Base-by-base conservation (phyloP, 73 alveolate species). In the Blepharisma stoltei region DNA sequence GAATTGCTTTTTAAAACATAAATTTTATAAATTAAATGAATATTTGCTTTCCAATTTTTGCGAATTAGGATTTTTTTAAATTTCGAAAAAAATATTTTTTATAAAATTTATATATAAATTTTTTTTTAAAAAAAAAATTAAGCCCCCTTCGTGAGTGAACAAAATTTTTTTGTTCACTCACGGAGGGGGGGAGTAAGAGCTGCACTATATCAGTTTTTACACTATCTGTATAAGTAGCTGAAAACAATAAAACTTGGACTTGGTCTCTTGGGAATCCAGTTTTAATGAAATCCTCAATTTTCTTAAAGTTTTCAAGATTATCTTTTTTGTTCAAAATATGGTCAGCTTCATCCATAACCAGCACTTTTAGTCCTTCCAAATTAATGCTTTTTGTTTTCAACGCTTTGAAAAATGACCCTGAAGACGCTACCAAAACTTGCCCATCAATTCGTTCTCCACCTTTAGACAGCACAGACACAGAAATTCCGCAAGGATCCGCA, bases 341-440 rank as follows among this genome's bases (percentile, higher is more conserved):
- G 60, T 91, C 97, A 41, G 95, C 97, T 83, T 91, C 97, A 67
- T 89, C 96, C 70, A 91, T 77, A 14, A 86, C 92, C 21, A 91
- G 54, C 50, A 75, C 71, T 81, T 76, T 91, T 65, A 89, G 54
- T 6, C 67, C 37, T 11, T 82, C 55, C 38, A 86, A 47, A 38
- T 68, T 78, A 37, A 81, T 20, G 47, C 27, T 54, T 43, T 78
- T 71, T 76, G 49, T 76, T 46, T 86, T 86, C 6, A 78, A 43
- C 4, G 60, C 75, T 25, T 68, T 54, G 20, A 69, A 49, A 20
- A 83, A 80, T 46, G 78, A 65, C 9, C 91, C 94, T 2, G 90
- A 85, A 18, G 93, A 82, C 32, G 83, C 38, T 9, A 89, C 88
- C 20, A 87, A 50, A 55, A 89, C 75, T 41, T 91, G 94, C 25